A percentile compares a stretch with the other conserved stretches of the same genome.
These are phyloP conservation scores for Eragrostis curvula DNA, from an alignment of 176 grass and related monocot species.

Conservation along the genomic window DNA sequence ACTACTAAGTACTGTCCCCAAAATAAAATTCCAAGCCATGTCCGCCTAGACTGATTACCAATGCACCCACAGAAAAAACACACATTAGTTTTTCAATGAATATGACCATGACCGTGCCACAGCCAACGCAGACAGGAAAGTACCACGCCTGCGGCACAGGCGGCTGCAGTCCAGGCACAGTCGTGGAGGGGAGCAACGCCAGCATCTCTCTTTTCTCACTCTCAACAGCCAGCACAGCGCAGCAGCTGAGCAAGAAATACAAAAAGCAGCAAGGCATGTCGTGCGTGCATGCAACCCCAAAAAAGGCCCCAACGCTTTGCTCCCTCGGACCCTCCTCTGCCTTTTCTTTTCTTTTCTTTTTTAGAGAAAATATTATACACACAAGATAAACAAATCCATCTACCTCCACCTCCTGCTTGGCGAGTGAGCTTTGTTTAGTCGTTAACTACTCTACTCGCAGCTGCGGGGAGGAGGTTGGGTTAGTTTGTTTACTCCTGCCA, in stretches of 20 bases:
- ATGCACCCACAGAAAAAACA: neutral
- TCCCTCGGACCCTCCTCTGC: too few relatives aligned
- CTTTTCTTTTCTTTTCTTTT: too few relatives aligned
- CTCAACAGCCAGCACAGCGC: slow-evolving; percentile 10
- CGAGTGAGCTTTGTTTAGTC: neutral
- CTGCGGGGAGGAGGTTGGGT: neutral
- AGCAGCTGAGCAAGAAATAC: too few relatives aligned
- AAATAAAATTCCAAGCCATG: too few relatives aligned
- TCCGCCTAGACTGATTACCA: neutral
- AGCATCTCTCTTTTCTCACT: neutral
- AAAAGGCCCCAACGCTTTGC: slow-evolving; percentile 23
- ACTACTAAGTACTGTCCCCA: too few relatives aligned
- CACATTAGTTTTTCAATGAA: neutral
- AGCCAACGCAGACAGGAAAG: slow-evolving; percentile 9
- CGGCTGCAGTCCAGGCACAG: neutral
- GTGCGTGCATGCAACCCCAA: slow-evolving; percentile 28
- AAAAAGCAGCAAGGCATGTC: slow-evolving; percentile 44
- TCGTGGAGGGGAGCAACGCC: slow-evolving; percentile 25
- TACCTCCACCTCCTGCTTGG: neutral
- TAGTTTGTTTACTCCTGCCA: neutral
- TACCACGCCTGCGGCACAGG: slow-evolving; percentile 19
- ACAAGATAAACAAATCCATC: neutral
- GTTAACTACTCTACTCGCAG: neutral
- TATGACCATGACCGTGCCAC: neutral
- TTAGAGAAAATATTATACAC: neutral